A percentile compares a stretch with the other conserved stretches of the same genome.
Conservation (phyloP, 768 basidiomycete species). For the Leccinum incarnatum region DNA sequence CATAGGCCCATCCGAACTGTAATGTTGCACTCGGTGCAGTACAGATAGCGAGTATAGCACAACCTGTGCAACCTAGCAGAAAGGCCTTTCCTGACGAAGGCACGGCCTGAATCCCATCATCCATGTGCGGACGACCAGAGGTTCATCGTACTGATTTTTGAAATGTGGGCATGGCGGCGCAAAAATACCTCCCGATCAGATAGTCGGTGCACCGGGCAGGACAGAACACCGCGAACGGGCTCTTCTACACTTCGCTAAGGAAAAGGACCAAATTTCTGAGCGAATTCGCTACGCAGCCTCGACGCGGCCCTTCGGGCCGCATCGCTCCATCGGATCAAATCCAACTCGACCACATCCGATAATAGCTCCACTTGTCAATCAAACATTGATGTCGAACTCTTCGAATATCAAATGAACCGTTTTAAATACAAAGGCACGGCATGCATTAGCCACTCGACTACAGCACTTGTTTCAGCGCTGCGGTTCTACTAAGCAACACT, state of each 20-base stretch:
- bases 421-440: not conserved
- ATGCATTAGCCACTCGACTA: not conserved
- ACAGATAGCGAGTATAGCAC: too few species aligned
- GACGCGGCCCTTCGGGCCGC: too few species aligned
- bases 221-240: not conserved
- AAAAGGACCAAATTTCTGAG: not conserved
- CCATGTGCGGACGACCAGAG: not conserved
- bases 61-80: too few species aligned
- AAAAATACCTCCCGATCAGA: not conserved
- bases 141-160: not conserved
- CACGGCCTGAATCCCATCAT: not conserved
- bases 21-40: too few species aligned
- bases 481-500: too few species aligned
- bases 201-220: not conserved
- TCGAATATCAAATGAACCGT: not conserved
- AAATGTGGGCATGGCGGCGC: not conserved
- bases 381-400: not conserved
- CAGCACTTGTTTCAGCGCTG: not conserved
- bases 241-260: not conserved
- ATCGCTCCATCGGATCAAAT: too few species aligned
- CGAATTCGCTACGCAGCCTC: not conserved
- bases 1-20: too few species aligned
- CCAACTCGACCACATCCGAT: too few species aligned
- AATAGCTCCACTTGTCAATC: not conserved
- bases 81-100: too few species aligned